Evolutionary conservation across 1,139 yeast genomes (phyloP).

Genomic region (Pichia sp.): DNA sequence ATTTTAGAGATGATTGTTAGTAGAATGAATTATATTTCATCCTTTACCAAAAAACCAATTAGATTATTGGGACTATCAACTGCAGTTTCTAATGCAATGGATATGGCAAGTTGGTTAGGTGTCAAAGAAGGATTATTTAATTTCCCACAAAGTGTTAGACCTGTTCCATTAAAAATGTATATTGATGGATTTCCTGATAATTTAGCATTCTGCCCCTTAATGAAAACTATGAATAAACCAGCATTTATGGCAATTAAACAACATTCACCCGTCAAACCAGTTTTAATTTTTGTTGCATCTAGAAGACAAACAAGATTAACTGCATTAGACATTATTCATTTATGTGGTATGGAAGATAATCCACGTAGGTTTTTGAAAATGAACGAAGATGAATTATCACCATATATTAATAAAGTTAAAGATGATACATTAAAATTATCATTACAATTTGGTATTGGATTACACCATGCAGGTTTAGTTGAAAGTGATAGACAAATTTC

Average conservation of each 20-base stretch:
- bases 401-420: constrained; percentile 58
- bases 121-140: constrained; percentile 85
- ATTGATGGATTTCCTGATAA: constrained; percentile 97
- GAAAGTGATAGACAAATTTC: constrained; percentile 85
- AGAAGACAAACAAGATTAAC: constrained; percentile 95
- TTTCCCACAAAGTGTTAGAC: constrained; percentile 93
- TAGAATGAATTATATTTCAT: constrained; percentile 88
- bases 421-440: constrained; percentile 85
- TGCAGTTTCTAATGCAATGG: constrained; percentile 95
- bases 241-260: constrained; percentile 94
- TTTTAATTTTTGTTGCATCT: constrained; percentile 90
- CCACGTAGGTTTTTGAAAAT: constrained; percentile 82
- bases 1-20: constrained; percentile 97
- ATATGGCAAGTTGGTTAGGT: constrained; percentile 97
- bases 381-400: constrained; percentile 66
- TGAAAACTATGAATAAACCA: constrained; percentile 98
- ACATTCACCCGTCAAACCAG: constrained; percentile 91
- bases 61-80: constrained; percentile 91
- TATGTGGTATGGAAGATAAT: constrained; percentile 91
- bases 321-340: constrained; percentile 83
- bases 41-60: constrained; percentile 68
- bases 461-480: constrained; percentile 96
- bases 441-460: constrained; percentile 90
- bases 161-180: constrained; percentile 95
- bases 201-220: constrained; percentile 86